Conservation (phyloP, 208 protist species). For the Wallacemonas sp. region DNA sequence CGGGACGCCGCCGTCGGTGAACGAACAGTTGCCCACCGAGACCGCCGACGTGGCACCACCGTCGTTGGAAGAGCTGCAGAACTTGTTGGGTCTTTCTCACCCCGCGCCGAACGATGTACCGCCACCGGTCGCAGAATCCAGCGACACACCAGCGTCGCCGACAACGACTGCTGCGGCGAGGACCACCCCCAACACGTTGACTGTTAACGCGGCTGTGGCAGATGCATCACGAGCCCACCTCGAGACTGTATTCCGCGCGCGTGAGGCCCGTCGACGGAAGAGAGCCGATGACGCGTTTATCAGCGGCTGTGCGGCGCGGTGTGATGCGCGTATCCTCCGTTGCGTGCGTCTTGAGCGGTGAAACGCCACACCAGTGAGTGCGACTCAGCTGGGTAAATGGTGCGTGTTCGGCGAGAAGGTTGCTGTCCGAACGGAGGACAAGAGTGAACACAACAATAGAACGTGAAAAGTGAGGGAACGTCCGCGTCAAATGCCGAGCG, state of each 20-base stretch:
- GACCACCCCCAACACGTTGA: background rate
- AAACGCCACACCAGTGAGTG: too few relatives aligned
- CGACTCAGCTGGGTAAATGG: too few relatives aligned
- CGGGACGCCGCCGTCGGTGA: too few relatives aligned
- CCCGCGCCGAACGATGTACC: background rate
- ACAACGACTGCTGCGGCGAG: background rate
- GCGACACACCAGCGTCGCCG: background rate
- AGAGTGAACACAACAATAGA: too few relatives aligned
- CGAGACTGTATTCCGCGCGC: constrained; percentile 20
- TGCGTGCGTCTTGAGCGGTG: constrained; percentile 6
- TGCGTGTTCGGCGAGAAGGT: too few relatives aligned
- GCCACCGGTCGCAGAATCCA: background rate
- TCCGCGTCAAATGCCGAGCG: too few relatives aligned
- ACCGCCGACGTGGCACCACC: background rate
- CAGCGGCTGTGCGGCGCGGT: constrained; percentile 26
- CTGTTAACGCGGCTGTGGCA: too few relatives aligned
- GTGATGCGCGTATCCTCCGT: constrained; percentile 30
- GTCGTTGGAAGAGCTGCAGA: constrained; percentile 3
- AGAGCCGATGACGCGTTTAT: constrained; percentile 30
- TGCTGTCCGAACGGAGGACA: too few relatives aligned
- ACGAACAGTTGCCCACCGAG: too few relatives aligned
- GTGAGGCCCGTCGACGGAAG: constrained; percentile 25
- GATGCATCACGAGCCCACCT: background rate
- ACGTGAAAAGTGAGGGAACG: too few relatives aligned
- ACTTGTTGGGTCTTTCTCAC: background rate